Percentiles rank a stretch among this genome's conserved stretches.
Evolutionary conservation across 2,329 filamentous ascomycete genomes (phyloP).

Genomic region (Leptographium galeiforme): DNA sequence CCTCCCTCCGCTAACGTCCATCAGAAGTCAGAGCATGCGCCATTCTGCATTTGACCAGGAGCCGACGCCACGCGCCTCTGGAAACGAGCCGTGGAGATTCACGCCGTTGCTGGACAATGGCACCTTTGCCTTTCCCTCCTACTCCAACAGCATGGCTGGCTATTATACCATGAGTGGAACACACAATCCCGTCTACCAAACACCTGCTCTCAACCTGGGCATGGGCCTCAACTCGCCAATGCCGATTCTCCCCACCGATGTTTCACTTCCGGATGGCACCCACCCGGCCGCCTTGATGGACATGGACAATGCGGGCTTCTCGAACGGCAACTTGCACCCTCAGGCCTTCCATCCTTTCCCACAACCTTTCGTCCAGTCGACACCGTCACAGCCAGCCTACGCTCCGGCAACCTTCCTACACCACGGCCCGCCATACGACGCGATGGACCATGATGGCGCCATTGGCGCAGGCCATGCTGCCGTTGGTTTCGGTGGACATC

Average conservation of each 20-base stretch:
- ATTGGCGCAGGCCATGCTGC: slow-evolving; percentile 39
- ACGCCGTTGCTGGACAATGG: slow-evolving; percentile 80
- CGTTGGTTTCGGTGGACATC: not conserved
- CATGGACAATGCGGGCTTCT: slow-evolving; percentile 50
- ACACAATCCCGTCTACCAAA: slow-evolving; percentile 71
- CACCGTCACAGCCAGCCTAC: slow-evolving; percentile 46
- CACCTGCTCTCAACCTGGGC: slow-evolving; percentile 59
- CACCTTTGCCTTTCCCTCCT: slow-evolving; percentile 65
- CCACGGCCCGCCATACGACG: slow-evolving; percentile 66
- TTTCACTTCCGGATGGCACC: slow-evolving; percentile 42
- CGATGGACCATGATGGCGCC: slow-evolving; percentile 56
- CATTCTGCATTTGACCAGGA: slow-evolving; percentile 55
- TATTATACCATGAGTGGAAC: slow-evolving; percentile 81
- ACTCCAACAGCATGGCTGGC: slow-evolving; percentile 65
- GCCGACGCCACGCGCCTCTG: slow-evolving; percentile 62
- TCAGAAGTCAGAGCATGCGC: slow-evolving; percentile 30
- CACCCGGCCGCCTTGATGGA: slow-evolving; percentile 40
- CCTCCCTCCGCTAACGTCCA: not conserved
- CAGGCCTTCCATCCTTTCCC: slow-evolving; percentile 42
- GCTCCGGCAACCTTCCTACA: slow-evolving; percentile 71
- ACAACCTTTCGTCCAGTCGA: slow-evolving; percentile 55
- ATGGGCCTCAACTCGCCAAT: slow-evolving; percentile 72
- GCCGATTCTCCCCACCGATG: slow-evolving; percentile 60
- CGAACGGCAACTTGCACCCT: slow-evolving; percentile 30
- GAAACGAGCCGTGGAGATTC: slow-evolving; percentile 70